Evolutionary conservation across 2,329 filamentous ascomycete species (phyloP), one percentile per base, ranked within the genome.

Genomic region (Botrytis pseudocinerea): DNA sequence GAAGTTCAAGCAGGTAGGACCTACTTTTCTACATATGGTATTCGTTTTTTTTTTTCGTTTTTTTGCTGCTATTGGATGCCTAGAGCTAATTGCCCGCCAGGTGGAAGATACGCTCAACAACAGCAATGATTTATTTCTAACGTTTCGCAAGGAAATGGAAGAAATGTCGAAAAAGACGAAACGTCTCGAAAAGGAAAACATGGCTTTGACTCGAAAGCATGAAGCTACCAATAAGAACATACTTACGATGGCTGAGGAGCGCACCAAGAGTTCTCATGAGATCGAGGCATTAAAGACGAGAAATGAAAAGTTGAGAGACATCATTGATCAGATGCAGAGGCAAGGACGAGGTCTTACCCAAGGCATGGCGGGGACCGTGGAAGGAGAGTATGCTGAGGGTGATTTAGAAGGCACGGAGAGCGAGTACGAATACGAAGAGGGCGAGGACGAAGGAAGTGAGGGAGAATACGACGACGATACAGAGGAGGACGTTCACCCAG

Each of bases 141-240:
- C 96, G 0, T 98, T 98, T 84, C 90, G 95, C 71, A 98, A 97
- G 84, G 96, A 98, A 83, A 98, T 98, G 95, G 96, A 98, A 83
- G 96, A 98, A 80, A 98, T 98, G 95, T 97, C 95, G 0, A 98
- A 98, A 85, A 98, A 98, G 85, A 97, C 95, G 9, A 98, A 98
- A 83, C 91, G 94, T 40, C 86, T 99, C 70, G 96, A 99, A 82
- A 97, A 97, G 83, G 96, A 99, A 80, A 98, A 99, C 79, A 92
- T 96, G 78, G 92, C 89, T 28, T 88, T 97, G 69, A 97, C 94
- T 77, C 90, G 95, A 72, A 97, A 98, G 83, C 95, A 98, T 82
- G 95, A 98, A 78, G 90, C 93, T 65, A 97, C 95, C 40, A 96
- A 96, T 80, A 91, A 93, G 77, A 98, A 97, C 82, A 98, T 99